Evolutionary conservation across 441 rosid species (phyloP).

Genomic region (Bruguiera hainesii): DNA sequence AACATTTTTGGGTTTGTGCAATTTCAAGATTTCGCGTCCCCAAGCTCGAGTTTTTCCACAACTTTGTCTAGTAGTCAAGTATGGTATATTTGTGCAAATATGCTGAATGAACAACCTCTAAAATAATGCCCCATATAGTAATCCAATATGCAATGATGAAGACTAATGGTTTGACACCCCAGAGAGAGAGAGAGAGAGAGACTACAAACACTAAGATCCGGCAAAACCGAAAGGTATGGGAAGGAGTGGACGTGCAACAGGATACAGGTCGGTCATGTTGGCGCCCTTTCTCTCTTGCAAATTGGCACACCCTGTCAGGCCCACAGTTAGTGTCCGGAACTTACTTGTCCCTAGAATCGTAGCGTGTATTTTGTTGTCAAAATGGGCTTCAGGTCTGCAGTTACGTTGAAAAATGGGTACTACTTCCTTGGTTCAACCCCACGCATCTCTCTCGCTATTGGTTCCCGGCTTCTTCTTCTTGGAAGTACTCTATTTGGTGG

Average conservation of each 20-base stretch:
- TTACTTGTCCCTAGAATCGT: conserved; percentile 15
- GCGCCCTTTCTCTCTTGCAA: conserved; percentile 20
- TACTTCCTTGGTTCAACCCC: conserved; percentile 12
- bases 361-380: background rate
- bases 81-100: conserved; percentile 9
- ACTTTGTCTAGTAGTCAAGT: conserved; percentile 23
- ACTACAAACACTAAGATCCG: conserved; percentile 31
- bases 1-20: conserved; percentile 3
- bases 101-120: conserved; percentile 6
- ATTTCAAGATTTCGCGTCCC: conserved; percentile 30
- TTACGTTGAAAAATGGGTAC: background rate
- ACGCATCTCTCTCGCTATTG: conserved; percentile 1
- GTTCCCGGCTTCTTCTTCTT: conserved; percentile 28
- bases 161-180: background rate
- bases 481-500: conserved; percentile 25
- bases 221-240: background rate
- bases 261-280: conserved; percentile 27
- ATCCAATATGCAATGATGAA: conserved; percentile 10
- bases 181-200: background rate
- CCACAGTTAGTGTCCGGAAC: conserved; percentile 14
- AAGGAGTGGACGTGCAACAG: conserved; percentile 23
- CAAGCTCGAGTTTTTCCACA: conserved; percentile 31
- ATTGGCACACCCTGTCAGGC: conserved; percentile 3
- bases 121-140: background rate
- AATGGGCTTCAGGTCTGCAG: background rate